Conservation (phyloP, 1,284 basidiomycete species). For the Ceratobasidium sp. region DNA sequence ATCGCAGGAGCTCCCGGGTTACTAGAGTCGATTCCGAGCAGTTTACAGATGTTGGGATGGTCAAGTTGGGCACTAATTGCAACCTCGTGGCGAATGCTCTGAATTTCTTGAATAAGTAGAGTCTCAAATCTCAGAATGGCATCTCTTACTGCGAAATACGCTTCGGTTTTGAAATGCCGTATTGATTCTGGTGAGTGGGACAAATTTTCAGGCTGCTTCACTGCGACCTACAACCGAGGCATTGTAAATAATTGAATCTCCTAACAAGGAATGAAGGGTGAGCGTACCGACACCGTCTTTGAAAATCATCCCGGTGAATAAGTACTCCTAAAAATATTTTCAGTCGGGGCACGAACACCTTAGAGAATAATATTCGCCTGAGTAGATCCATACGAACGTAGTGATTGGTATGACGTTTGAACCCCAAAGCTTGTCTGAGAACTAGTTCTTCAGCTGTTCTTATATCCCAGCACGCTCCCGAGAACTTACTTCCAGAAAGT, state of each 20-base stretch:
- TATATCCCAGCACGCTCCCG: background rate
- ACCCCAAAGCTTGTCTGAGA: no score
- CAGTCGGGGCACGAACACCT: background rate
- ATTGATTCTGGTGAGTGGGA: no score
- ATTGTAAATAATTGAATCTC: background rate
- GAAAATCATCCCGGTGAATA: slow-evolving; percentile 32
- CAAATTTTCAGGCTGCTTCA: slow-evolving; percentile 1
- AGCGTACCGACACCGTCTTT: slow-evolving; percentile 2
- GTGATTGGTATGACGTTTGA: no score
- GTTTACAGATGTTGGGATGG: slow-evolving; percentile 21
- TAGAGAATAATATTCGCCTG: no score
- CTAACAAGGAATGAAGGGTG: no score
- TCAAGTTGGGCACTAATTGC: slow-evolving; percentile 10
- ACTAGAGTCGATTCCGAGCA: slow-evolving; percentile 32
- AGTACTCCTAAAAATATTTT: background rate
- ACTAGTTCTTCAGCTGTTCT: no score
- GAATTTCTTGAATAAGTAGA: background rate
- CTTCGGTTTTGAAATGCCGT: no score
- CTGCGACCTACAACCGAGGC: slow-evolving; percentile 2
- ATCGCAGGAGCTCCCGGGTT: background rate
- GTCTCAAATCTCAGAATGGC: background rate
- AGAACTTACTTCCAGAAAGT: slow-evolving; percentile 34
- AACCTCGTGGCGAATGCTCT: slow-evolving; percentile 30
- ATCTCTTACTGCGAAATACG: background rate
- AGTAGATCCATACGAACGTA: no score